Conservation (phyloP, 495 filamentous ascomycete genomes). For the Aspergillus coremiiformis region DNA sequence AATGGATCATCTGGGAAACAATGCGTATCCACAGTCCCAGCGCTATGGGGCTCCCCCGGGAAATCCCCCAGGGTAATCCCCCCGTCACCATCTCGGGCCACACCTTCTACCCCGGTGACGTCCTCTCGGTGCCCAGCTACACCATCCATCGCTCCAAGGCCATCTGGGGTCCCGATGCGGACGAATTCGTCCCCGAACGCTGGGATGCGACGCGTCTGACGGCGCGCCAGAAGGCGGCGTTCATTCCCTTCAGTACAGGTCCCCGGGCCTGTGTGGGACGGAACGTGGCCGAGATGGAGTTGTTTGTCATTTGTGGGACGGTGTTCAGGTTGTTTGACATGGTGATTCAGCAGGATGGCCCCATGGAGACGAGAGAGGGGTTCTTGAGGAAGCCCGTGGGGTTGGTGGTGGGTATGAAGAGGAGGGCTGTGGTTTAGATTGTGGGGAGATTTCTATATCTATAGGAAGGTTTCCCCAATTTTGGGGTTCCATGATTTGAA, state of each 20-base stretch:
- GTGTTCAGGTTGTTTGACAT: conserved; percentile 74
- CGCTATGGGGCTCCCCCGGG: conserved; percentile 76
- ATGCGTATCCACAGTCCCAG: conserved; percentile 87
- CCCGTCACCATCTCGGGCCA: conserved; percentile 50
- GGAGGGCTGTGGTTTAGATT: background rate
- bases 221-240: conserved; percentile 63
- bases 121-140: conserved; percentile 79
- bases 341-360: conserved; percentile 55
- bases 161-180: conserved; percentile 75
- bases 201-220: conserved; percentile 55
- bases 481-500: too few species aligned
- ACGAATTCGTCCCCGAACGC: conserved; percentile 75
- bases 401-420: conserved; percentile 61
- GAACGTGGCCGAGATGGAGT: conserved; percentile 91
- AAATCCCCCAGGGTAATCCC: conserved; percentile 56
- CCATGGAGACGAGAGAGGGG: conserved; percentile 74
- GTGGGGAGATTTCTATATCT: too few species aligned
- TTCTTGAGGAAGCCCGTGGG: conserved; percentile 84
- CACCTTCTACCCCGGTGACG: conserved; percentile 66
- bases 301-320: conserved; percentile 70
- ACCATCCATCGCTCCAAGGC: conserved; percentile 74
- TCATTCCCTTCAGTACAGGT: conserved; percentile 81
- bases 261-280: conserved; percentile 76
- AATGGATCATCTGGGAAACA: conserved; percentile 78
- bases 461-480: too few species aligned